Evolutionary conservation across 2,329 filamentous ascomycete species (phyloP).

Genomic region (Talaromyces atroroseus): DNA sequence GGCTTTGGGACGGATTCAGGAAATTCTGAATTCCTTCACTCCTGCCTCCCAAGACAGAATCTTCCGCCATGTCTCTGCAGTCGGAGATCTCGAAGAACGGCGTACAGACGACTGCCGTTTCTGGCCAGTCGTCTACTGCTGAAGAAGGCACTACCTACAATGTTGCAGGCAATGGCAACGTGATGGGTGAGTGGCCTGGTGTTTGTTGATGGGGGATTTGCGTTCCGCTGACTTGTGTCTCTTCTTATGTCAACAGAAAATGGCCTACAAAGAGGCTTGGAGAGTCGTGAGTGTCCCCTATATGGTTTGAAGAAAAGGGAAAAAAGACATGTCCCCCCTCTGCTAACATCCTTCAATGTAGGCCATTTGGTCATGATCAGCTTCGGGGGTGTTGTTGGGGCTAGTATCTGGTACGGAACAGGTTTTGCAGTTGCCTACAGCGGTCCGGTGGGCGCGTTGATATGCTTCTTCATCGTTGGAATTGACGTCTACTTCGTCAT

Average conservation of each 20-base stretch:
- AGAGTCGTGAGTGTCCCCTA: not conserved
- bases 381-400: conserved; percentile 2
- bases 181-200: not conserved
- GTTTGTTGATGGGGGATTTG: not conserved
- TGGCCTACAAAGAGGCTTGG: not conserved
- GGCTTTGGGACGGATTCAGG: not conserved
- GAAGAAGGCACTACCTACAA: not conserved
- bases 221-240: not conserved
- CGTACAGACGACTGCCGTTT: not conserved
- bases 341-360: not conserved
- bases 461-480: conserved; percentile 4
- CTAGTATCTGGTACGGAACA: conserved; percentile 5
- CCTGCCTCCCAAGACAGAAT: not conserved
- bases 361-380: conserved; percentile 5
- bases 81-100: not conserved
- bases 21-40: not conserved
- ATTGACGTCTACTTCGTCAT: not conserved
- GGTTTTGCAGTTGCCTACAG: conserved; percentile 4
- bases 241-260: no score
- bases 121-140: not conserved
- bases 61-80: not conserved
- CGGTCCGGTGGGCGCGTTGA: conserved; percentile 2
- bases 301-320: not conserved
- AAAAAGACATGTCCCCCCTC: no score
- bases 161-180: not conserved